These are phyloP conservation scores for Cyberlindnera xylosilytica DNA, from an alignment of 805 yeast species.

Conservation along the genomic window DNA sequence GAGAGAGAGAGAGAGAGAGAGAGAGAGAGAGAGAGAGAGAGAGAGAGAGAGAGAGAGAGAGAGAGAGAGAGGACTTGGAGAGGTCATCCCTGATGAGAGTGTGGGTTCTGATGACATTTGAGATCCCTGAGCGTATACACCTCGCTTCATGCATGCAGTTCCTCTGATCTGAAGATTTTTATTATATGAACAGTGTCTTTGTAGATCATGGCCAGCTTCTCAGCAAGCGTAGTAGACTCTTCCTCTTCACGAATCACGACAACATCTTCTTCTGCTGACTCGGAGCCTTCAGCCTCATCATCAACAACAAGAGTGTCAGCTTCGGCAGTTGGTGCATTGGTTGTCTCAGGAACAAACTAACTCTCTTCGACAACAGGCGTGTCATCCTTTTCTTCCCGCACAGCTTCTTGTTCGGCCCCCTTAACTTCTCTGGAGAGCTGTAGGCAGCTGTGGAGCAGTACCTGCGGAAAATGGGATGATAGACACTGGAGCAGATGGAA, in stretches of 20 bases:
- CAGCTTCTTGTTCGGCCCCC: constrained; percentile 11
- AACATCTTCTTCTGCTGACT: constrained; percentile 1
- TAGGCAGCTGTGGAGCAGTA: constrained; percentile 25
- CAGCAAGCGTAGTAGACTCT: constrained; percentile 12
- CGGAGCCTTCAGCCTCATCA: not conserved
- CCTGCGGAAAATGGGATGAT: constrained; percentile 47
- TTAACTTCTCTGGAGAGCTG: constrained; percentile 12
- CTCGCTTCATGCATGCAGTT: too few relatives aligned
- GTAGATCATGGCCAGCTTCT: constrained; percentile 21
- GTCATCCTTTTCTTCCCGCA: too few relatives aligned
- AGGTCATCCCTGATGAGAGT: too few relatives aligned
- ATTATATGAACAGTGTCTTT: too few relatives aligned
- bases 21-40: too few relatives aligned
- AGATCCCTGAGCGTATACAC: too few relatives aligned
- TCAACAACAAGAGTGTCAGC: constrained; percentile 1
- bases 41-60: too few relatives aligned
- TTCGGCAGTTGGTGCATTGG: too few relatives aligned
- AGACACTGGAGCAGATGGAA: constrained; percentile 42
- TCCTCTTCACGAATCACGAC: constrained; percentile 8
- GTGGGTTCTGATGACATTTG: too few relatives aligned
- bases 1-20: too few relatives aligned
- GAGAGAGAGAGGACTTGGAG: too few relatives aligned
- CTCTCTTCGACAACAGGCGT: constrained; percentile 6
- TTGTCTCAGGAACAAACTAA: constrained; percentile 3
- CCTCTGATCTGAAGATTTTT: too few relatives aligned